Evolutionary conservation across 2,329 filamentous ascomycete genomes (phyloP).

Genomic region (Fusarium succisae): DNA sequence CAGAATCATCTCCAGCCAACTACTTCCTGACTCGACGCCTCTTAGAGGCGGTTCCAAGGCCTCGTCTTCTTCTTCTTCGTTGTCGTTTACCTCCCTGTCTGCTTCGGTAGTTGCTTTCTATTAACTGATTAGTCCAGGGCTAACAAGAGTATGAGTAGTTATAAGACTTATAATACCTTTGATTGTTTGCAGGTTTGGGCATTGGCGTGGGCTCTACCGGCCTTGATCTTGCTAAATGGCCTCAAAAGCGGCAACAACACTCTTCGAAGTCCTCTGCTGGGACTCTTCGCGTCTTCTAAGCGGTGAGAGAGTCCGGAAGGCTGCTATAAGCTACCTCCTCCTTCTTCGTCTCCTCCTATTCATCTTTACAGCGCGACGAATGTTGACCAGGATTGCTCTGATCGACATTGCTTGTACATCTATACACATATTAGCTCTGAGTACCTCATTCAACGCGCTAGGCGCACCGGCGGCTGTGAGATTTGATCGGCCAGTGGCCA

Average conservation of each 20-base stretch:
- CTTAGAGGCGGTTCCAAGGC: neutral
- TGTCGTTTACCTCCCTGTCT: neutral
- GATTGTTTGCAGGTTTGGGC: rapidly evolving
- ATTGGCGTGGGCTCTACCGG: rapidly evolving
- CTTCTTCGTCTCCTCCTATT: neutral
- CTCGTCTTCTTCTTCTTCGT: neutral
- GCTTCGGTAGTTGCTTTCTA: rapidly evolving
- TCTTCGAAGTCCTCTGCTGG: too few species aligned
- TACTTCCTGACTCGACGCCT: neutral
- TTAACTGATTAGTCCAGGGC: neutral
- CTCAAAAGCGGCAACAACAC: too few species aligned
- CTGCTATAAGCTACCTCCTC: neutral
- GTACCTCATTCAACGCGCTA: too few species aligned
- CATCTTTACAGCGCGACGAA: neutral
- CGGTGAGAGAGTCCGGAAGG: rapidly evolving
- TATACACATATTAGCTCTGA: neutral
- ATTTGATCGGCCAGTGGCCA: rapidly evolving
- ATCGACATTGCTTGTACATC: neutral
- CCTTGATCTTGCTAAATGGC: neutral
- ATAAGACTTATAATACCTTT: neutral
- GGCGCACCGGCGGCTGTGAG: neutral
- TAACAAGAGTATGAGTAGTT: too few species aligned
- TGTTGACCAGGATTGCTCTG: neutral
- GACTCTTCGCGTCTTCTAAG: neutral
- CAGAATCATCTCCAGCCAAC: neutral